These are phyloP conservation scores for Perilla frutescens DNA, from an alignment of 257 asterid genomes.

Conservation along the genomic window DNA sequence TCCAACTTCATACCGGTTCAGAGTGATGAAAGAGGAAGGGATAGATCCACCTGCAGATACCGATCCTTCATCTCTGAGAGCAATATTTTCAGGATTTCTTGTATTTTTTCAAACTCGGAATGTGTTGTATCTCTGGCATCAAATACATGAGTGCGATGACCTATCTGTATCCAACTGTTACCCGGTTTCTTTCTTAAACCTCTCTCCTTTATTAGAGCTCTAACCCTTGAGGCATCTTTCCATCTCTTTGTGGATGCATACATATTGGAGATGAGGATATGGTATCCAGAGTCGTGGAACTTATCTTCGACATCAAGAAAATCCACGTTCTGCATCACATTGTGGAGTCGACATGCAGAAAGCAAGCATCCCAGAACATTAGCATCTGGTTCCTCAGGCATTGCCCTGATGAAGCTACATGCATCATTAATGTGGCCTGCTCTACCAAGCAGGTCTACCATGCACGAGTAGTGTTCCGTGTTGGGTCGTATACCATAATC, in stretches of 20 bases:
- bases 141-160: constrained; percentile 41
- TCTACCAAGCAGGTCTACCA: constrained; percentile 56
- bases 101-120: constrained; percentile 34
- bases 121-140: constrained; percentile 44
- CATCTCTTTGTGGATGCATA: constrained; percentile 50
- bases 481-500: constrained; percentile 38
- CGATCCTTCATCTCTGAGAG: constrained; percentile 37
- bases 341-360: constrained; percentile 47
- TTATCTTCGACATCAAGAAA: constrained; percentile 34
- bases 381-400: constrained; percentile 43
- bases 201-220: constrained; percentile 43
- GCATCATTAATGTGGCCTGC: constrained; percentile 47
- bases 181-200: constrained; percentile 47
- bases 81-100: constrained; percentile 29
- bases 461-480: constrained; percentile 51
- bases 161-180: constrained; percentile 44
- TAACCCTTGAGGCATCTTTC: constrained; percentile 47
- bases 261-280: constrained; percentile 45
- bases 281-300: constrained; percentile 45
- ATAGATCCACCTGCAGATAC: constrained; percentile 19
- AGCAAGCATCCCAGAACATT: constrained; percentile 46
- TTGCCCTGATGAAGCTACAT: constrained; percentile 38
- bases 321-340: constrained; percentile 28
- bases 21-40: constrained; percentile 7
- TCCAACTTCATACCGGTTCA: background rate